Percentiles rank a stretch among this genome's conserved stretches.
Conservation (phyloP, 1,284 basidiomycete genomes). For the Ceratorhiza oryzae-sativae region DNA sequence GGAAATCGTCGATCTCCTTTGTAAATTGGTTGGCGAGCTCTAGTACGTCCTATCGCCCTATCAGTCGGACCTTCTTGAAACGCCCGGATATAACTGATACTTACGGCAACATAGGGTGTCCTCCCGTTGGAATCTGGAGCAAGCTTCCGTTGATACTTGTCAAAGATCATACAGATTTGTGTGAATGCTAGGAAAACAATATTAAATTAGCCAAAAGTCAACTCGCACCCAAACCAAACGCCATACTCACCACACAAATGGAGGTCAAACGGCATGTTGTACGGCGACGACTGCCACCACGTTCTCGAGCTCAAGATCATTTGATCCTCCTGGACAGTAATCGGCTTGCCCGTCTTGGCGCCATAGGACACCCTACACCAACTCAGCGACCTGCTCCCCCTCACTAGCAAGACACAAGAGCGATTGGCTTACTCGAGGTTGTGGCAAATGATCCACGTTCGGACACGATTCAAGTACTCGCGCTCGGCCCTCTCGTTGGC, state of each 20-base stretch:
- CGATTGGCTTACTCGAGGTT: conserved; percentile 29
- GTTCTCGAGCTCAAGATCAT: conserved; percentile 26
- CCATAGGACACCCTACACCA: conserved; percentile 5
- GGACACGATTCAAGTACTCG: conserved; percentile 15
- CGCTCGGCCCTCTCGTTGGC: conserved; percentile 23
- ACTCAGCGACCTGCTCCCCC: neutral
- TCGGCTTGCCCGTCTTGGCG: conserved; percentile 22
- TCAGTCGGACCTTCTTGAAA: neutral
- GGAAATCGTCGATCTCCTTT: conserved; percentile 14
- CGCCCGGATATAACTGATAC: neutral
- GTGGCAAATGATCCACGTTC: conserved; percentile 32
- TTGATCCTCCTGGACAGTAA: conserved; percentile 14
- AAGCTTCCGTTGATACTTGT: conserved; percentile 19
- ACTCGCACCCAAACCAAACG: neutral
- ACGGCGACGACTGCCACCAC: conserved; percentile 23
- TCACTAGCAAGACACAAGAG: neutral
- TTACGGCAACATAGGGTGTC: neutral
- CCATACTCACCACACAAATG: conserved; percentile 34
- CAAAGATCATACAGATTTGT: conserved; percentile 29
- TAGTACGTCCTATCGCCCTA: neutral
- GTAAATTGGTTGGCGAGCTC: conserved; percentile 2
- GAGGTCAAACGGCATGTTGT: conserved; percentile 15
- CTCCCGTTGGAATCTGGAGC: conserved; percentile 7
- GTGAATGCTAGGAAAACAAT: too few relatives aligned
- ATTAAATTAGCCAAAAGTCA: neutral